Percentiles rank a stretch among this genome's conserved stretches.
Conservation (phyloP, 345 rosid genomes). For the Physaria fendleri region DNA sequence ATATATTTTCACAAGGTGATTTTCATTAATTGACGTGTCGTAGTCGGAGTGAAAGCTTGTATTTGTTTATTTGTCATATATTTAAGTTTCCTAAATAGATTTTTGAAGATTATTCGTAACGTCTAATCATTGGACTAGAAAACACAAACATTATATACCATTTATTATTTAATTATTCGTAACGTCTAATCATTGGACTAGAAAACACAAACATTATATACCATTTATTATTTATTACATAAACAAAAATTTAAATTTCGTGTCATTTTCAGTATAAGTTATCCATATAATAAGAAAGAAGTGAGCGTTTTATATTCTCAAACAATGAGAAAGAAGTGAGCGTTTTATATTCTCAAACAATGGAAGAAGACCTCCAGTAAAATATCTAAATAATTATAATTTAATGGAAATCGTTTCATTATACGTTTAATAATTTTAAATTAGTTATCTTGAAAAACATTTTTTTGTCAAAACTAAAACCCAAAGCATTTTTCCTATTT, state of each 20-base stretch:
- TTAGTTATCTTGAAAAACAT: too few species aligned
- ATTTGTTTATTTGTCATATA: not conserved
- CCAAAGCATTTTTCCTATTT: too few species aligned
- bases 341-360: not conserved
- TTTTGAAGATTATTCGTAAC: not conserved
- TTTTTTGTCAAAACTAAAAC: too few species aligned
- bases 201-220: not conserved
- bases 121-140: not conserved
- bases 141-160: not conserved
- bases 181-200: not conserved
- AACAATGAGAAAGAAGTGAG: not conserved
- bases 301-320: not conserved
- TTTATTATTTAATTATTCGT: not conserved
- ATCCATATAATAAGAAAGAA: conserved; percentile 4
- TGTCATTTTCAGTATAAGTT: conserved; percentile 19
- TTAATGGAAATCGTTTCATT: conserved; percentile 1
- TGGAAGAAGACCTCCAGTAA: not conserved
- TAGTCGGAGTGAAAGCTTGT: too few species aligned
- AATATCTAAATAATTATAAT: conserved; percentile 11
- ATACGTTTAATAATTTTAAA: not conserved
- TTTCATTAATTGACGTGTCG: conserved; percentile 8
- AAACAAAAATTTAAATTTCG: not conserved
- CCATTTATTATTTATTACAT: not conserved
- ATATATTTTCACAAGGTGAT: not conserved
- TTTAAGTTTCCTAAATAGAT: not conserved